These are phyloP conservation scores for Lathyrus tuberosus DNA, from an alignment of 306 rosid species.

Conservation along the genomic window DNA sequence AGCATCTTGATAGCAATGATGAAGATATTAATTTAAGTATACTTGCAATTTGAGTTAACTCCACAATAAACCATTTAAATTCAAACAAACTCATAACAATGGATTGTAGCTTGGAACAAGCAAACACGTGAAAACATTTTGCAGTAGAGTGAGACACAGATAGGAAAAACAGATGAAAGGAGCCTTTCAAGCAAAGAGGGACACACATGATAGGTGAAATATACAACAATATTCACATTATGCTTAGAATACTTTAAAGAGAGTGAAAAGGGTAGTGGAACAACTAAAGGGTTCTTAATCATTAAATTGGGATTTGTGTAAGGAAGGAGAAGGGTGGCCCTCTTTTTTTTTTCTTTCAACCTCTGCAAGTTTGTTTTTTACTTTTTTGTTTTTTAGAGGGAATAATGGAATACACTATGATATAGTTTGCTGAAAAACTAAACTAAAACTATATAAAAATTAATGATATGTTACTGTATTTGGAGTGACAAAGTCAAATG, in stretches of 20 bases:
- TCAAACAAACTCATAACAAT: neutral
- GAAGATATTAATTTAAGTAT: too few relatives aligned
- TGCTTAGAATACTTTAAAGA: neutral
- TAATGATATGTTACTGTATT: conserved; percentile 45
- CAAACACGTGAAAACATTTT: neutral
- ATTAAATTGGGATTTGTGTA: neutral
- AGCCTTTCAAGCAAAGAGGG: neutral
- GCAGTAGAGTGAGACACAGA: neutral
- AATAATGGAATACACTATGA: conserved; percentile 1
- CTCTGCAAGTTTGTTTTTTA: neutral
- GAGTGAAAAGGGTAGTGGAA: neutral
- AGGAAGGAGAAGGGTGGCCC: conserved; percentile 29
- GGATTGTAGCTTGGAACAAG: neutral
- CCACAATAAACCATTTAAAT: neutral
- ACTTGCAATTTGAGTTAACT: too few relatives aligned
- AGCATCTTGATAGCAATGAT: too few relatives aligned
- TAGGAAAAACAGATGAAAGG: neutral
- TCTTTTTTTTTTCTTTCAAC: too few relatives aligned
- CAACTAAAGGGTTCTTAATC: neutral
- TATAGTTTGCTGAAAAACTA: neutral
- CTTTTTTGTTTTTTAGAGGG: neutral
- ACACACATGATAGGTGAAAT: neutral
- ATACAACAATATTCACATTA: neutral
- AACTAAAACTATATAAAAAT: conserved; percentile 2
- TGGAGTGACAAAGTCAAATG: conserved; percentile 66